phyloP scores from a whole-genome alignment of 2,329 filamentous ascomycete genomes.

The Penicillium brevicompactum region DNA sequence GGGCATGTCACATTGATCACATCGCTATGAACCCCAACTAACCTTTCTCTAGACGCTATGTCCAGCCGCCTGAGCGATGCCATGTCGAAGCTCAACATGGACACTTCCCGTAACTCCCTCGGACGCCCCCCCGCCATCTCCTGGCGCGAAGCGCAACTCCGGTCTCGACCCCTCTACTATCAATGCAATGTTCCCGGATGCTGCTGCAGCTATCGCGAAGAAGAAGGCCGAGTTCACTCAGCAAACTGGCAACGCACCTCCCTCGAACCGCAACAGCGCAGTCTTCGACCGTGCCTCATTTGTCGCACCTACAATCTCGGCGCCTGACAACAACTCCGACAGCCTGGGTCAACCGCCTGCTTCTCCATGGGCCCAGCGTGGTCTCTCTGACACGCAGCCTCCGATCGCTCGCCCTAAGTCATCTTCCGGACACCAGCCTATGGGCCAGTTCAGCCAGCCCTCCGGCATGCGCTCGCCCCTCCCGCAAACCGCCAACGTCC shows the following conservation, averaged over 20 bases:
- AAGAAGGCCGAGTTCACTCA: constrained; percentile 98
- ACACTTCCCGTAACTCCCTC: constrained; percentile 83
- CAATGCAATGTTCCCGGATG: constrained; percentile 98
- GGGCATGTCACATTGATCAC: constrained; percentile 57
- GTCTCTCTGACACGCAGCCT: constrained; percentile 50
- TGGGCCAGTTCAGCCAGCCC: constrained; percentile 93
- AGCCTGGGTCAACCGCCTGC: constrained; percentile 65
- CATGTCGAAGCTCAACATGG: constrained; percentile 91
- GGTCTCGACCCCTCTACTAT: constrained; percentile 92
- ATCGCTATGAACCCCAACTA: constrained; percentile 7
- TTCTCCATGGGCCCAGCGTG: constrained; percentile 75
- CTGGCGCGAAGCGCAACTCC: constrained; percentile 85
- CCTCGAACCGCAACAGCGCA: constrained; percentile 90
- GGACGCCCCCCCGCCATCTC: constrained; percentile 76
- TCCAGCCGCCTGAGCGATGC: constrained; percentile 93
- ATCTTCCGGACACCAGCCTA: constrained; percentile 72
- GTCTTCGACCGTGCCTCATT: constrained; percentile 75
- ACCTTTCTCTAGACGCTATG: constrained; percentile 74
- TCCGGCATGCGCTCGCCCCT: constrained; percentile 80
- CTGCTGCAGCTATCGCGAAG: constrained; percentile 95
- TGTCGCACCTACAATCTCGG: constrained; percentile 72
- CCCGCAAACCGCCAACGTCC: constrained; percentile 81
- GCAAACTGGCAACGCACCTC: constrained; percentile 84
- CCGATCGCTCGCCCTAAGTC: constrained; percentile 71
- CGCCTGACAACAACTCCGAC: constrained; percentile 63